A percentile compares a stretch with the other conserved stretches of the same genome.
phyloP scores from a whole-genome alignment of 495 filamentous ascomycete genomes.

The Penicillium odoratum region DNA sequence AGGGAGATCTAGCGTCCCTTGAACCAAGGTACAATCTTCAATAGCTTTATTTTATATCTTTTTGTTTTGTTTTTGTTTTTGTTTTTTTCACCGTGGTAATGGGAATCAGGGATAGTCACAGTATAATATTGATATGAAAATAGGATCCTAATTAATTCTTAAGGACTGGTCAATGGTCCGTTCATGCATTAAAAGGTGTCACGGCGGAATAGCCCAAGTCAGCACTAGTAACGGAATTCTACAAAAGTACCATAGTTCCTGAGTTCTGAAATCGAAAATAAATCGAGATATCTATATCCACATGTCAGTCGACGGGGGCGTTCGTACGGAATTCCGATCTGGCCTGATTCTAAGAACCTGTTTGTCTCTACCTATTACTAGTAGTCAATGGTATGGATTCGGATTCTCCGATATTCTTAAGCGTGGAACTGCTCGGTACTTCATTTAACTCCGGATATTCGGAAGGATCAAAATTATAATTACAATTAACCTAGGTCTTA shows the following conservation, averaged over 20 bases:
- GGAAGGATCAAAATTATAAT: background rate
- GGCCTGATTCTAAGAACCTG: background rate
- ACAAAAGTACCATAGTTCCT: no score
- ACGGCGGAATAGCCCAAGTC: slow-evolving; percentile 18
- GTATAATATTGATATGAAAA: background rate
- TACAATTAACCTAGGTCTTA: background rate
- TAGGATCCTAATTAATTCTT: background rate
- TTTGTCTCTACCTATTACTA: no score
- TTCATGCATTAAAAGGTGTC: slow-evolving; percentile 1
- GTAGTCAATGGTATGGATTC: background rate
- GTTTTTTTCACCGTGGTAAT: background rate
- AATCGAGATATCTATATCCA: background rate
- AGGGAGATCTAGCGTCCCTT: slow-evolving; percentile 9
- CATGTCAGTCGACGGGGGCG: background rate
- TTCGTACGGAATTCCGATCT: slow-evolving; percentile 3
- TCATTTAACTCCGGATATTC: background rate
- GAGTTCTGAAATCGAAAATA: background rate
- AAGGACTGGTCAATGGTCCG: slow-evolving; percentile 7
- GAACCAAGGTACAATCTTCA: slow-evolving; percentile 11
- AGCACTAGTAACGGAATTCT: slow-evolving; percentile 19
- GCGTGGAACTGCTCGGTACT: background rate
- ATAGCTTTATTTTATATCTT: background rate
- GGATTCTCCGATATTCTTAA: background rate
- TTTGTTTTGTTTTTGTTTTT: background rate
- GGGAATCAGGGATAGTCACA: background rate